Evolutionary conservation across 176 grass and related monocot species (phyloP), one percentile per base, ranked within the genome.

Genomic region (Lolium multiflorum): DNA sequence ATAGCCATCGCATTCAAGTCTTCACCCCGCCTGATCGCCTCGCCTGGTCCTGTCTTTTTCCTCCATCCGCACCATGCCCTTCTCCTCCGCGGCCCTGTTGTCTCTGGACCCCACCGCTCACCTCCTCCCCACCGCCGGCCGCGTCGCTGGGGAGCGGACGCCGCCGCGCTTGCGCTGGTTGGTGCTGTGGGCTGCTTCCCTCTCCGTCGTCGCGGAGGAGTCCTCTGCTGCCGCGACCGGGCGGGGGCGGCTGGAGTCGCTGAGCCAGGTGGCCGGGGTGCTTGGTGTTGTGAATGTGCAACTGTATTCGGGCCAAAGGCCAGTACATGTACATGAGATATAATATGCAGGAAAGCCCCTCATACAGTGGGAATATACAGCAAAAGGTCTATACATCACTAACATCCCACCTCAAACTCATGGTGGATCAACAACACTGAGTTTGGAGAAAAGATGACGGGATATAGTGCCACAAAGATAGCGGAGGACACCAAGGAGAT

Each of bases 171-270:
- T 71, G 2, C 88, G 61, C 11, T 38, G 83, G 47, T 11, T 68
- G 8, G 11, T 73, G 11, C 72, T 61, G 18, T 21, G 25, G 57
- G 84, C 57, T 11, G 81, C 81, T 2, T 75, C 88, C 37, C 63
- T 83, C 38, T 79, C 79, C 0, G 72, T 74, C 5, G 50, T 86
- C 4, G 62, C 89, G 11, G 83, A 77, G 79, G 87, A 91, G 74
- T 81, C 48, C 81, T 85, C 52, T 37, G 16, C 81, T 7, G 35
- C 52, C 11, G 84, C 67, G 81, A 63, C 78, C 81, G 82, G 72
- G 78, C 65, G 46, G 58, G 91, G 82, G 13, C 83, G 92, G 41
- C 77, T n/a, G n/a, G n/a, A n/a, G n/a, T n/a, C n/a, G n/a, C n/a
- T n/a, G n/a, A n/a, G n/a, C n/a, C n/a, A n/a, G n/a, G n/a, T n/a